phyloP scores from a whole-genome alignment of 2,329 filamentous ascomycete genomes.

The Aspergillus hiratsukae region DNA sequence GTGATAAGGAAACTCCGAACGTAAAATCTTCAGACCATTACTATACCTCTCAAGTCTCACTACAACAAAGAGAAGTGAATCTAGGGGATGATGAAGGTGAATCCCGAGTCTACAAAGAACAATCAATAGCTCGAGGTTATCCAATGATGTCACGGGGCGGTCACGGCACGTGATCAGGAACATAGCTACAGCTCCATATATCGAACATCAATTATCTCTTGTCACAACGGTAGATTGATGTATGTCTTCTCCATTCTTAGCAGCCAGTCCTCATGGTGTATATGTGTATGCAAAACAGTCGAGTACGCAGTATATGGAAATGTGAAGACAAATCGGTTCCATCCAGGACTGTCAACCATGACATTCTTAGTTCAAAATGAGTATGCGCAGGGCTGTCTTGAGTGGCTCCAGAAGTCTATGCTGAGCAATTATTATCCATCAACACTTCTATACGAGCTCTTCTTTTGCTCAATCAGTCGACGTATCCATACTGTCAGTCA shows the following conservation, averaged over 20 bases:
- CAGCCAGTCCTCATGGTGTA: neutral
- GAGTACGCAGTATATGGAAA: neutral
- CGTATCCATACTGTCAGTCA: constrained; percentile 36
- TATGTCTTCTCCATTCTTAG: neutral
- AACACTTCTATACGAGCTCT: neutral
- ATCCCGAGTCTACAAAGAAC: neutral
- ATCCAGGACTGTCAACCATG: constrained; percentile 1
- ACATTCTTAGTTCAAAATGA: neutral
- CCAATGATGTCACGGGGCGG: neutral
- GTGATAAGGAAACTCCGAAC: neutral
- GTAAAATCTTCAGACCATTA: neutral
- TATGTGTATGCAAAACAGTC: neutral
- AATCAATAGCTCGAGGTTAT: neutral
- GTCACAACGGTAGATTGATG: neutral
- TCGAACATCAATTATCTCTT: neutral
- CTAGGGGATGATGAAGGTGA: neutral
- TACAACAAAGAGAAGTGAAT: neutral
- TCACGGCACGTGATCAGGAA: neutral
- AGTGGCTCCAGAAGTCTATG: neutral
- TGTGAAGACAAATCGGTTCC: constrained; percentile 1
- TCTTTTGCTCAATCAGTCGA: constrained; percentile 20
- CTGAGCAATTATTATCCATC: neutral
- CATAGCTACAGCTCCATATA: neutral
- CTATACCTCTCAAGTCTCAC: neutral
- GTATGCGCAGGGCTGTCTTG: neutral